phyloP scores from a whole-genome alignment of 2,329 filamentous ascomycete species.

The Fusarium pilosicola region DNA sequence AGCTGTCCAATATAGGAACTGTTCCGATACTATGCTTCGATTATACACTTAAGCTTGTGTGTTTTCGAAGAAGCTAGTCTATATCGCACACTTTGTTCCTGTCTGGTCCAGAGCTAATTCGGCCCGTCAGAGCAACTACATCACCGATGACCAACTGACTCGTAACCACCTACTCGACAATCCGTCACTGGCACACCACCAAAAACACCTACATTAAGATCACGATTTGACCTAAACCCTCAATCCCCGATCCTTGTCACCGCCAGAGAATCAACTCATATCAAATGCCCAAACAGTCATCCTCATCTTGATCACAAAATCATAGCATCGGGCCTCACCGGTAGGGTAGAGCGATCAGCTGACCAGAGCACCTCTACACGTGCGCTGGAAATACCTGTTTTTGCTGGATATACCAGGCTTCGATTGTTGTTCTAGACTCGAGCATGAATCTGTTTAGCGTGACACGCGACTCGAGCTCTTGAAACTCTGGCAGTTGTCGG shows the following conservation, averaged over 20 bases:
- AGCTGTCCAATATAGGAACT: not conserved
- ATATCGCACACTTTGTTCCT: not conserved
- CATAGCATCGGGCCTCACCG: slow-evolving; percentile 13
- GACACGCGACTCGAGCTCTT: slow-evolving; percentile 15
- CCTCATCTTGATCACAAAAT: not conserved
- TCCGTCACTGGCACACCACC: not conserved
- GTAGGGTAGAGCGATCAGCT: not conserved
- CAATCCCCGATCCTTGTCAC: slow-evolving; percentile 12
- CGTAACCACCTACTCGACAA: not conserved
- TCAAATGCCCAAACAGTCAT: not conserved
- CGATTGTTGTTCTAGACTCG: not conserved
- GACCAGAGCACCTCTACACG: not conserved
- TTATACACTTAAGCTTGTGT: not conserved
- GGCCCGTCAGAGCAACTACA: not conserved
- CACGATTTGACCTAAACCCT: not conserved
- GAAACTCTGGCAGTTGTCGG: slow-evolving; percentile 17
- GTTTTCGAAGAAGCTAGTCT: not conserved
- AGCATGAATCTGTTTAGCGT: slow-evolving; percentile 22
- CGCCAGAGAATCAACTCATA: not conserved
- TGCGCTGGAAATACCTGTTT: slow-evolving; percentile 19
- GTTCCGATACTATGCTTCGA: not conserved
- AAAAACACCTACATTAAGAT: not conserved
- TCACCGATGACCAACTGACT: slow-evolving; percentile 5
- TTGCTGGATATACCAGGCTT: not conserved
- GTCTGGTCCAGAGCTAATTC: not conserved